Conservation (phyloP, 2,329 filamentous ascomycete genomes). For the Clonostachys solani region DNA sequence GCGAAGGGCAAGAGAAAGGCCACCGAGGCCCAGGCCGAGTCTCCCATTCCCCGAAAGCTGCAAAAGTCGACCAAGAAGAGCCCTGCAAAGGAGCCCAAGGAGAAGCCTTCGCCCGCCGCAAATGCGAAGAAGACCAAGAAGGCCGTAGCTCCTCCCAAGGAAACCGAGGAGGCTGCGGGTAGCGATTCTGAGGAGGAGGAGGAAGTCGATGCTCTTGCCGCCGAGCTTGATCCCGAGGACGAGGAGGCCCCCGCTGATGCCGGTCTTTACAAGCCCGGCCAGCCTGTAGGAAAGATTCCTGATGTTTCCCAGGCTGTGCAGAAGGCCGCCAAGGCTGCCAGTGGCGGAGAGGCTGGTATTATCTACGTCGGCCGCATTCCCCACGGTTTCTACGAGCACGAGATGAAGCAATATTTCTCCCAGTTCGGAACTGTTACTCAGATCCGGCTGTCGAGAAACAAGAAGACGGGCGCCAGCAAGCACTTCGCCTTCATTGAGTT, state of each 20-base stretch:
- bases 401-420: slow-evolving; percentile 89
- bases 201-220: slow-evolving; percentile 33
- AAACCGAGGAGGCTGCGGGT: slow-evolving; percentile 19
- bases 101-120: slow-evolving; percentile 14
- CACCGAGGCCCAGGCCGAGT: slow-evolving; percentile 7
- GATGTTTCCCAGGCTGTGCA: slow-evolving; percentile 37
- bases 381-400: slow-evolving; percentile 92
- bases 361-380: slow-evolving; percentile 90
- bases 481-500: slow-evolving; percentile 97
- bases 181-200: slow-evolving; percentile 27
- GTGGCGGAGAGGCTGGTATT: slow-evolving; percentile 47
- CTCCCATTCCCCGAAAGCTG: slow-evolving; percentile 28
- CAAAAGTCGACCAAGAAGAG: slow-evolving; percentile 20
- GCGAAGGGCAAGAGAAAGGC: slow-evolving; percentile 26
- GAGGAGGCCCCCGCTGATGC: slow-evolving; percentile 22
- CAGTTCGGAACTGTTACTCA: slow-evolving; percentile 83
- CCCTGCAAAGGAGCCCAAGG: slow-evolving; percentile 16
- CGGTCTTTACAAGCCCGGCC: slow-evolving; percentile 37
- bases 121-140: slow-evolving; percentile 14
- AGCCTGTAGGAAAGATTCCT: slow-evolving; percentile 47
- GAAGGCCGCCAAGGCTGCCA: slow-evolving; percentile 29
- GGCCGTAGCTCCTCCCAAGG: slow-evolving; percentile 13
- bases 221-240: slow-evolving; percentile 37
- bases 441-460: slow-evolving; percentile 85
- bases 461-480: slow-evolving; percentile 84